Evolutionary conservation across 1,139 yeast genomes (phyloP).

Genomic region (Debaryomyces robertsiae): DNA sequence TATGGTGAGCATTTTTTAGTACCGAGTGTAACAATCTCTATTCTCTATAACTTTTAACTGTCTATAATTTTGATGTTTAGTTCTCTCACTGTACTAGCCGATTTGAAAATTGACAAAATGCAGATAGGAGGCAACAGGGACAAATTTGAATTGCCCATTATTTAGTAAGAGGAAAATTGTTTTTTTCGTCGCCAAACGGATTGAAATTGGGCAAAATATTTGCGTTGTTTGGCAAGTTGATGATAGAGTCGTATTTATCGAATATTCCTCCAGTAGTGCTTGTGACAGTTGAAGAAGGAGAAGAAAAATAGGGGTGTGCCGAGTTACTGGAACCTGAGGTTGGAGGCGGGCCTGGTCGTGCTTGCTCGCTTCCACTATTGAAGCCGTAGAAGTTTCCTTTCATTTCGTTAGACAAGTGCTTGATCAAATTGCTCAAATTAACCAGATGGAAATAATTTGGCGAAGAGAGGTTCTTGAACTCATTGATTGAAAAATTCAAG

Average conservation of each 20-base stretch:
- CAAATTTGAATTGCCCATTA: too few relatives aligned
- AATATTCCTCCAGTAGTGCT: slow-evolving; percentile 8
- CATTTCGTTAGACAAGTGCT: slow-evolving; percentile 35
- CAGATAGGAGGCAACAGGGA: too few relatives aligned
- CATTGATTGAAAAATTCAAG: slow-evolving; percentile 41
- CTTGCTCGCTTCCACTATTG: slow-evolving; percentile 15
- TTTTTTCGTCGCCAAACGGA: slow-evolving; percentile 32
- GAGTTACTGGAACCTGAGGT: slow-evolving; percentile 4
- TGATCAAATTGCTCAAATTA: slow-evolving; percentile 41
- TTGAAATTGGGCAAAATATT: slow-evolving; percentile 31
- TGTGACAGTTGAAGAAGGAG: slow-evolving; percentile 3
- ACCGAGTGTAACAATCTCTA: background rate
- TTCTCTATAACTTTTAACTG: slow-evolving; percentile 9
- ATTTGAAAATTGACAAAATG: too few relatives aligned
- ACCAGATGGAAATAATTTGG: slow-evolving; percentile 50
- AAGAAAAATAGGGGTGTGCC: slow-evolving; percentile 1
- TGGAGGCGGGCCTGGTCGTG: background rate
- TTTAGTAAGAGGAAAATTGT: slow-evolving; percentile 1
- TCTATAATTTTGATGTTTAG: slow-evolving; percentile 5
- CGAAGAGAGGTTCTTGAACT: slow-evolving; percentile 34
- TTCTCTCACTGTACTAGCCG: background rate
- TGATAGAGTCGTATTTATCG: slow-evolving; percentile 5
- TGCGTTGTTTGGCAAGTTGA: slow-evolving; percentile 7
- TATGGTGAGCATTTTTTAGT: slow-evolving; percentile 3
- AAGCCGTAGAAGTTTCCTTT: slow-evolving; percentile 49